Evolutionary conservation across 352 stramenopile genomes (phyloP), one percentile per base, ranked within the genome.

Genomic region (Thalassiosira livingstoniorum): DNA sequence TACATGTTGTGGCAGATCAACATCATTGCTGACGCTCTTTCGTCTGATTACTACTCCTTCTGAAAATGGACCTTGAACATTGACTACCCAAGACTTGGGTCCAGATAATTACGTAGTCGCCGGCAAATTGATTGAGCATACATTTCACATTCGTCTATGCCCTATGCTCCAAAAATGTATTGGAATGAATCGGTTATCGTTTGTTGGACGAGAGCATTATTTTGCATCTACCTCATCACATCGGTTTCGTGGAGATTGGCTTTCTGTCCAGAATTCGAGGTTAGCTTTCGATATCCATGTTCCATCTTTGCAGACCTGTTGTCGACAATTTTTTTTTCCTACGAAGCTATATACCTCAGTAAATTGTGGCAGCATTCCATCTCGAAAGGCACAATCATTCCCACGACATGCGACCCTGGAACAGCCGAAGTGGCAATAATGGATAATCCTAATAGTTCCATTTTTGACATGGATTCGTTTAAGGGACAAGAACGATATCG

Each of bases 321-420:
- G 4, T 34, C 58, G 1, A 82, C 79, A 10, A 72, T 72, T n/a
- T 82, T 83, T 64, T 82, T 86, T 35, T 71, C 65, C 15, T 86
- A 79, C 21, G 74, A 86, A 29, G 73, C 58, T 29, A 75, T 82
- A 43, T 55, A 45, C 43, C n/a, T 80, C 10, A 3, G 42, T 32
- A 80, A 61, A 53, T 29, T 73, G 37, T 47, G 53, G 21, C 53
- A 29, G 29, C 55, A 34, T 18, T 18, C 32, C 27, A 73, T n/a
- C 15, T 64, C 57, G 15, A 23, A 62, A 75, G 70, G 61, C 0
- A 78, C 75, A 23, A 83, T 85, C 27, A 58, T 85, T 2, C 78
- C 78, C 42, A 51, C 65, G 42, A 64, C 61, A 29, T 31, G 63
- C 13, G 55, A 81, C n/a, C 13, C 43, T 53, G 54, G 15, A 54